Evolutionary conservation across 2,329 filamentous ascomycete species (phyloP), one percentile per base, ranked within the genome.

Genomic region (Pyricularia grisea): DNA sequence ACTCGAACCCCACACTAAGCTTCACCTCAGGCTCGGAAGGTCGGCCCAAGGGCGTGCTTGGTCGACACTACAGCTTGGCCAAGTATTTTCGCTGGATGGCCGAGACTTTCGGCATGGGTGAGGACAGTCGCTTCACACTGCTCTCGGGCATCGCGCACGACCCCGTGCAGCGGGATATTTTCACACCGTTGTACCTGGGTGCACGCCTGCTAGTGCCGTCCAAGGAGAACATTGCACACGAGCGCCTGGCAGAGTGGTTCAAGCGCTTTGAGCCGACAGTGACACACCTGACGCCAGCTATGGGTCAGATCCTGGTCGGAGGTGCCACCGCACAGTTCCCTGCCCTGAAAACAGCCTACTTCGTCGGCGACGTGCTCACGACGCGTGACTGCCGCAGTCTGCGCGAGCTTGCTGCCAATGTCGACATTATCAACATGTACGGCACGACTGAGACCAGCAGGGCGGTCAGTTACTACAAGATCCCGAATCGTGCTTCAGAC

Each of bases 61-160:
- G 94, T 0, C 87, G 94, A 17, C 94, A 98, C 79, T 98, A 91
- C 80, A 91, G 88, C 67, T 82, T 98, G 71, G 87, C 93, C 1
- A 89, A 91, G 74, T 98, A 97, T 81, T 96, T 94, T 76, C 88
- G 90, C 25, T 98, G 93, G 94, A 98, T 98, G 94, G 88, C 92
- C 0, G 81, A 95, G 79, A 88, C 83, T 2, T 98, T 98, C 78
- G 83, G 88, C 66, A 83, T 96, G 66, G 89, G 87, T 0, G 84
- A 88, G 10, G 85, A 92, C 61, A 90, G 90, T 76, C 87, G 85
- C 72, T 97, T 97, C 76, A 93, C 93, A 3, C 89, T 94, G 82
- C 84, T 97, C 9, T 91, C 87, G 66, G 94, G 94, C 65, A 97
- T 97, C 74, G 91, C 92, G 3, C 91, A 95, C 76, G 88, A 90